Evolutionary conservation across 768 basidiomycete species (phyloP).

Genomic region (Mycena filopes): DNA sequence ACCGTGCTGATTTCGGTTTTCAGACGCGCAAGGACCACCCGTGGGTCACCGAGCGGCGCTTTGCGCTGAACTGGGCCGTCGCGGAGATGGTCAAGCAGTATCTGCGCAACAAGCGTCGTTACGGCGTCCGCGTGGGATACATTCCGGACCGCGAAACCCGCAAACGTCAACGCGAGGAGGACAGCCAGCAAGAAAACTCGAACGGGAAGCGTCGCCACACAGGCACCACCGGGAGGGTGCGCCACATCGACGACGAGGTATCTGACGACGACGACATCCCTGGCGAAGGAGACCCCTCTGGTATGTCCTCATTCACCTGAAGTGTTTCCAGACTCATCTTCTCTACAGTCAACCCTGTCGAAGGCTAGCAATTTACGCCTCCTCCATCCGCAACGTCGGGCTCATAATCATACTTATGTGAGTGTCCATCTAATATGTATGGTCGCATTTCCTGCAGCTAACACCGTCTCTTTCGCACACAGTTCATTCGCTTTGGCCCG

Average conservation of each 20-base stretch:
- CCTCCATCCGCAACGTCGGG: too few relatives aligned
- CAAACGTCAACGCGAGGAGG: not conserved
- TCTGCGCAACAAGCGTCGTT: constrained; percentile 14
- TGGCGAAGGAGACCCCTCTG: too few relatives aligned
- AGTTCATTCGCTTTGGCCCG: too few relatives aligned
- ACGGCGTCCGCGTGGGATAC: not conserved
- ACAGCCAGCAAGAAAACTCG: not conserved
- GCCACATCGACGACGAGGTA: not conserved
- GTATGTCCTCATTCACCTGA: too few relatives aligned
- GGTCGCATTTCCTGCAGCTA: too few relatives aligned
- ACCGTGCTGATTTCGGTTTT: not conserved
- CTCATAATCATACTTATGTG: too few relatives aligned
- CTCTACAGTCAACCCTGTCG: too few relatives aligned
- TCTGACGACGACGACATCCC: not conserved
- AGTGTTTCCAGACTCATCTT: too few relatives aligned
- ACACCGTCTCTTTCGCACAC: too few relatives aligned
- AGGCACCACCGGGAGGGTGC: not conserved
- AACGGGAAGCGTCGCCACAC: not conserved
- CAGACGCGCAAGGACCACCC: constrained; percentile 9
- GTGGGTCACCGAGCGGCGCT: constrained; percentile 19
- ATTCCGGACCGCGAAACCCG: not conserved
- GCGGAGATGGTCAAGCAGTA: constrained; percentile 15
- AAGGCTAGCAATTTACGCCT: too few relatives aligned
- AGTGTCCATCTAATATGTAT: too few relatives aligned
- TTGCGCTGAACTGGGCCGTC: constrained; percentile 18